Base-by-base conservation (phyloP, 768 basidiomycete genomes). In the Leccinum boreale region DNA sequence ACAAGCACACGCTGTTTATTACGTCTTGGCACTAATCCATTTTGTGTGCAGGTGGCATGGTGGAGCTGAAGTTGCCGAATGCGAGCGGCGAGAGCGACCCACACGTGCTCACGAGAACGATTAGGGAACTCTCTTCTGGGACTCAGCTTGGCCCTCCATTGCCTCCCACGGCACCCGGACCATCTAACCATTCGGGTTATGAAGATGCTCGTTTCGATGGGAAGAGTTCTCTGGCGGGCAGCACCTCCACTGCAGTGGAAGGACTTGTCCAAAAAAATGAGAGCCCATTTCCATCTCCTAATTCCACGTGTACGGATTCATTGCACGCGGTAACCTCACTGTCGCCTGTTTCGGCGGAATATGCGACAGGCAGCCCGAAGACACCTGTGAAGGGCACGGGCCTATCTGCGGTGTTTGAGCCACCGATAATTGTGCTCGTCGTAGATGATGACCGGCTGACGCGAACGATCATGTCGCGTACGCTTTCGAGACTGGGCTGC, bases 401-500 rank as follows among this genome's bases (percentile, higher is more conserved):
- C 2, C 8, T 21, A n/a, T 49, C 60, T 24, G 26, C 14, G 14
- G 50, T 72, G 39, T 77, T 85, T 44, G 83, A 85, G 53, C 71
- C 77, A 5, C 81, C 79, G 8, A 67, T 92, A 62, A 78, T 78
- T 14, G 89, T 90, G 48, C 77, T 92, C 19, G 89, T 93, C 3
- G 92, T 93, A 0, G 92, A 93, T 63, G 90, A 94, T 65, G 93
- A 95, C 70, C 72, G 79, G 11, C 71, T 94, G 54, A 94, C 93
- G 52, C 81, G 92, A 52, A 85, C 81, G 52, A 75, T 94, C 58
- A 93, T 94, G 92, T 81, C 79, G 58, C 80, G 91, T 23, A 82
- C 92, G 70, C 76, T 94, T 45, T 81, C 82, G n/a, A 79, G 91
- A 35, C 76, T 94, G 2, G 91, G 92, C 1, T 93, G 91, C 70